Conservation (phyloP, 1,284 basidiomycete species). For the Rhizopogon hawkerae region DNA sequence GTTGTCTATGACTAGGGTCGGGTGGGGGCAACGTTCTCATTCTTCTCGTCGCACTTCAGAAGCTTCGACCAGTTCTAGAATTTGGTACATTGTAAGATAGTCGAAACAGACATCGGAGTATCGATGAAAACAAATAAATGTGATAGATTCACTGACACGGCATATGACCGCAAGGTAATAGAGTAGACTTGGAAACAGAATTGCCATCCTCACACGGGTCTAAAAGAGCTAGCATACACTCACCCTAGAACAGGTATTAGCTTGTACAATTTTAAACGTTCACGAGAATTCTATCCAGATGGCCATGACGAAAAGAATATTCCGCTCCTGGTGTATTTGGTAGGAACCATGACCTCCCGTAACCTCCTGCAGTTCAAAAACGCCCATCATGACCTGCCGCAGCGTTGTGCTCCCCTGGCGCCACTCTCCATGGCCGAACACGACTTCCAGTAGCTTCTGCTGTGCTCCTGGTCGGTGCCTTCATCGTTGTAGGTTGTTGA, state of each 20-base stretch:
- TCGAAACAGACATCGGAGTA: too few relatives aligned
- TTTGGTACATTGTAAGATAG: too few relatives aligned
- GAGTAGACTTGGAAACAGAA: background rate
- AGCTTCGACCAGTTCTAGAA: too few relatives aligned
- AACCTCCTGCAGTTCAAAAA: too few relatives aligned
- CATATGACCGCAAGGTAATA: background rate
- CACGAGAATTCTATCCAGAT: background rate
- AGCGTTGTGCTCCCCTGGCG: too few relatives aligned
- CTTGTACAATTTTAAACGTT: background rate
- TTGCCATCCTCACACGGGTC: background rate
- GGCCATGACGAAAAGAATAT: background rate
- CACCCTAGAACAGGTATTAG: background rate
- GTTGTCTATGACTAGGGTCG: too few relatives aligned
- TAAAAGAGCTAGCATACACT: background rate
- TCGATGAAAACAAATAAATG: background rate
- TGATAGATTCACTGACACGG: background rate
- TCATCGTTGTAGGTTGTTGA: background rate
- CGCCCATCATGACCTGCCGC: background rate
- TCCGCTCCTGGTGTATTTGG: background rate
- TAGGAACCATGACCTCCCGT: background rate
- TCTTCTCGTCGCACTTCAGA: too few relatives aligned
- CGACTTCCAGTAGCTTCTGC: background rate
- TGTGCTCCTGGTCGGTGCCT: background rate
- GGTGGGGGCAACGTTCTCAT: too few relatives aligned
- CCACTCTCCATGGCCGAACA: too few relatives aligned